phyloP scores from a whole-genome alignment of 768 basidiomycete species.

The Boletus subcaerulescens region DNA sequence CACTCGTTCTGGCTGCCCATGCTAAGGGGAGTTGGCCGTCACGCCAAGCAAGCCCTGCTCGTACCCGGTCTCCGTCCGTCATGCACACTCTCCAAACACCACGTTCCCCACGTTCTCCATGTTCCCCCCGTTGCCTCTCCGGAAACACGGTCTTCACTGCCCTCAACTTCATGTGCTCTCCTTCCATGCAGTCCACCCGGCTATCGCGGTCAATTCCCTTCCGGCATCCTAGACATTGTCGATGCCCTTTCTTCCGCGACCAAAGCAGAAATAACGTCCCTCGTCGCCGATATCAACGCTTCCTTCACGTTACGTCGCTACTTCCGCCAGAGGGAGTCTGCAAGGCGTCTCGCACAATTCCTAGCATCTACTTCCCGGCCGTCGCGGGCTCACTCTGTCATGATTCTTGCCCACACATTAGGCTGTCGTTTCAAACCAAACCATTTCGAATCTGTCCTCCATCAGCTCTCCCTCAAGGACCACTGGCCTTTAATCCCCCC shows the following conservation, averaged over 20 bases:
- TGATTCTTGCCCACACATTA: conserved; percentile 46
- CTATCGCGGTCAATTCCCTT: conserved; percentile 19
- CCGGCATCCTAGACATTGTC: conserved; percentile 25
- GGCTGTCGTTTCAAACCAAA: conserved; percentile 50
- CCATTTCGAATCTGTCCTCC: conserved; percentile 56
- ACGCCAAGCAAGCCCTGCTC: conserved; percentile 42
- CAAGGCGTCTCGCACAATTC: conserved; percentile 32
- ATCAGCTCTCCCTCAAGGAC: conserved; percentile 44
- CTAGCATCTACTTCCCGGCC: conserved; percentile 37
- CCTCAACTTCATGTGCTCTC: background rate
- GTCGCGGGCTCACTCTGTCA: conserved; percentile 40
- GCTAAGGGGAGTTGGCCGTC: conserved; percentile 62
- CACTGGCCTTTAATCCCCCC: conserved; percentile 52
- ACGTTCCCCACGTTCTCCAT: background rate
- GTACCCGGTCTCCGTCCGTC: conserved; percentile 18
- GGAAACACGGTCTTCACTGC: background rate
- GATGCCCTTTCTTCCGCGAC: conserved; percentile 22
- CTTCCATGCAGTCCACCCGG: background rate
- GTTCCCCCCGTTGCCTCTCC: background rate
- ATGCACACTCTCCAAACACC: conserved; percentile 22
- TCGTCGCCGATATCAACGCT: conserved; percentile 17
- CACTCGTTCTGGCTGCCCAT: conserved; percentile 59
- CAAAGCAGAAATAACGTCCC: conserved; percentile 2
- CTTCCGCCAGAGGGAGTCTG: conserved; percentile 34
- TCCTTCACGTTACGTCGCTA: conserved; percentile 24